These are phyloP conservation scores for Phytophthora ohioensis DNA, from an alignment of 352 stramenopile species.

Conservation along the genomic window DNA sequence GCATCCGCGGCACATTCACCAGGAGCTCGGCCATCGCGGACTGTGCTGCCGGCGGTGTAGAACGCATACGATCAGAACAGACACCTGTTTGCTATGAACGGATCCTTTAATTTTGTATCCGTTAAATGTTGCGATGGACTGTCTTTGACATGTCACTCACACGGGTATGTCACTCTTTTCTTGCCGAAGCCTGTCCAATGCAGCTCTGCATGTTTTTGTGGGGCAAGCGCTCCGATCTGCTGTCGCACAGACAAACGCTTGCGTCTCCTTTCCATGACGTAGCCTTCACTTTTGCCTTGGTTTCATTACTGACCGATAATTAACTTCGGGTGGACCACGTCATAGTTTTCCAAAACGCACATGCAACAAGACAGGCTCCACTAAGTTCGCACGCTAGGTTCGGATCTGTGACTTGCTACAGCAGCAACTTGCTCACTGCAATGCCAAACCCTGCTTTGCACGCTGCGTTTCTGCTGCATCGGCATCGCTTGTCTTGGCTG, in stretches of 20 bases:
- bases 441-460: constrained; percentile 3
- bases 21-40: constrained; percentile 30
- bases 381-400: constrained; percentile 20
- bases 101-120: background rate
- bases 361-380: too few relatives aligned
- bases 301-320: background rate
- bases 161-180: constrained; percentile 10
- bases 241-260: constrained; percentile 21
- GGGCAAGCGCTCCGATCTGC: constrained; percentile 12
- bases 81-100: constrained; percentile 9
- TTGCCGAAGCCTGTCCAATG: background rate
- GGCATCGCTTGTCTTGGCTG: constrained; percentile 22
- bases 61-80: constrained; percentile 24
- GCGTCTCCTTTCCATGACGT: constrained; percentile 9
- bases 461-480: constrained; percentile 39
- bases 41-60: constrained; percentile 2
- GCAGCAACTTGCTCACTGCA: constrained; percentile 14
- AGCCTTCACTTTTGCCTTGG: background rate
- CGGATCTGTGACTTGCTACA: constrained; percentile 34
- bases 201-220: constrained; percentile 29
- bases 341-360: background rate
- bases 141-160: background rate
- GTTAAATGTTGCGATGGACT: constrained; percentile 11
- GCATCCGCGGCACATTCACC: constrained; percentile 36
- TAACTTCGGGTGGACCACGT: constrained; percentile 16